Conservation (phyloP, 2,329 filamentous ascomycete species). For the Stenocarpella maydis region DNA sequence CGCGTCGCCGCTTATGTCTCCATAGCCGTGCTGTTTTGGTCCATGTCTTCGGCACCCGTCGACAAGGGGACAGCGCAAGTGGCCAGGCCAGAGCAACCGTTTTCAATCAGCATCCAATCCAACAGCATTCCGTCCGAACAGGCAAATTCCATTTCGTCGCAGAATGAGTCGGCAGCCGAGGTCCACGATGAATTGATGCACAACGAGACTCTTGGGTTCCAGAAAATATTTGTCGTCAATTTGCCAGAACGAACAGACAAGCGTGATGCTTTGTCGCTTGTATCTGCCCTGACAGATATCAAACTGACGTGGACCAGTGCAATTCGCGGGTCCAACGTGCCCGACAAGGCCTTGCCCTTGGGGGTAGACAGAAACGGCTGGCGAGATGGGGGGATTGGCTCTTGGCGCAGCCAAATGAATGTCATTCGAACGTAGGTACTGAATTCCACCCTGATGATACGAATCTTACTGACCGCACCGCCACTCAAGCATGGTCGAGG, state of each 20-base stretch:
- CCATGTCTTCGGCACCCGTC: background rate
- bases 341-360: conserved; percentile 52
- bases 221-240: conserved; percentile 56
- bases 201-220: conserved; percentile 44
- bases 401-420: conserved; percentile 47
- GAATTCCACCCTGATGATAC: fast-evolving
- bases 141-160: background rate
- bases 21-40: conserved; percentile 11
- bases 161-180: background rate
- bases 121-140: background rate
- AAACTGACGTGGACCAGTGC: conserved; percentile 54
- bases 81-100: background rate
- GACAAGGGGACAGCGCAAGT: background rate
- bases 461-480: background rate
- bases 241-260: conserved; percentile 58
- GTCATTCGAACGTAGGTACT: conserved; percentile 41
- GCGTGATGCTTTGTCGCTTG: conserved; percentile 55
- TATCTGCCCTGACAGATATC: conserved; percentile 51
- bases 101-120: background rate
- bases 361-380: conserved; percentile 45
- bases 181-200: background rate
- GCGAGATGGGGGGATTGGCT: conserved; percentile 48
- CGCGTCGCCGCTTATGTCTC: conserved; percentile 24
- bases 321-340: conserved; percentile 49
- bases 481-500: conserved; percentile 43